phyloP scores from a whole-genome alignment of 306 rosid genomes.

The Prunus davidiana region DNA sequence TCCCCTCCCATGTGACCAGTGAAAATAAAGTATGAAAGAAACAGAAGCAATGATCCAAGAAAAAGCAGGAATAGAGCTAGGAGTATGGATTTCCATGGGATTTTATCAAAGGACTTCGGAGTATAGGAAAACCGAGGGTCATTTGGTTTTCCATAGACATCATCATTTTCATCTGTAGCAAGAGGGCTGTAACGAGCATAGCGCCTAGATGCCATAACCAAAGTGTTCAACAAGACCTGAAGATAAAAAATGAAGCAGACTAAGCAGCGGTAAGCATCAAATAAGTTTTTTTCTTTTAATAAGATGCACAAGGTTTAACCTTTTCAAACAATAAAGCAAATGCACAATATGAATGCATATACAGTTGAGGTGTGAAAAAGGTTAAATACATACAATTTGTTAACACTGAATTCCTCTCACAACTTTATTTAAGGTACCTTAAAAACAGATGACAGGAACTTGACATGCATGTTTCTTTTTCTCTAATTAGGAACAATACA shows the following conservation, averaged over 20 bases:
- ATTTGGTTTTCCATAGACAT: slow-evolving; percentile 32
- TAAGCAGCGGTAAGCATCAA: slow-evolving; percentile 4
- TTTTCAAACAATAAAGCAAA: neutral
- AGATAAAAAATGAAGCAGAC: slow-evolving; percentile 8
- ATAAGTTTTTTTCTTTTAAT: neutral
- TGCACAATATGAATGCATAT: neutral
- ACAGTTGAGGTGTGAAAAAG: neutral
- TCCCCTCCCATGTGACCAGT: slow-evolving; percentile 98
- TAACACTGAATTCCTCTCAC: neutral
- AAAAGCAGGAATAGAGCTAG: slow-evolving; percentile 78
- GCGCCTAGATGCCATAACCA: slow-evolving; percentile 70
- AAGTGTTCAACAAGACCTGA: slow-evolving; percentile 6
- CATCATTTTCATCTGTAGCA: slow-evolving; percentile 46
- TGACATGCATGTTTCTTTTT: neutral
- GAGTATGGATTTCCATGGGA: slow-evolving; percentile 93
- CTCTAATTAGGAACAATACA: neutral
- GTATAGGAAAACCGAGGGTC: slow-evolving; percentile 91
- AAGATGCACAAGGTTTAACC: neutral
- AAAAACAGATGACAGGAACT: neutral
- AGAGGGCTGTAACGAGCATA: slow-evolving; percentile 57
- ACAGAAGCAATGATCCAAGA: slow-evolving; percentile 70
- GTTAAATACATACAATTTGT: neutral
- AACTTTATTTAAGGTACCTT: neutral
- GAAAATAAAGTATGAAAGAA: slow-evolving; percentile 79
- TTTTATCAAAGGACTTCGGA: slow-evolving; percentile 68